Evolutionary conservation across 345 rosid genomes (phyloP), one percentile per base, ranked within the genome.

Genomic region (Melaleuca alternifolia): DNA sequence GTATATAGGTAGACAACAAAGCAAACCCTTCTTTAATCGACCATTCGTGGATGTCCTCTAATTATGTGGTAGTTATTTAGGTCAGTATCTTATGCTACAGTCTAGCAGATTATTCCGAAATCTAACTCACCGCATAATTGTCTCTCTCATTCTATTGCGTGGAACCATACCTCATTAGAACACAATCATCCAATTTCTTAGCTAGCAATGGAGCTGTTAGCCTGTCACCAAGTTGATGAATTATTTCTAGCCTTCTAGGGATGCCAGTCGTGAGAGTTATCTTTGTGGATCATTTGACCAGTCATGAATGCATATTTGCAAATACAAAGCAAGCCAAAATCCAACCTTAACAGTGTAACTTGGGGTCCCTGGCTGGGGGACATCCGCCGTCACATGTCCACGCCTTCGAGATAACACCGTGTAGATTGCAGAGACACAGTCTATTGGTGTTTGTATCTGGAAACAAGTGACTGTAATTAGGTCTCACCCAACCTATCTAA

Each of bases 301-400:
- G 59, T 51, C 26, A 51, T 83, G 85, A 54, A 51, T 20, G 57
- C 46, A 51, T 83, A 51, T 33, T 51, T 83, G 54, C 46, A n/a
- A 83, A 83, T 83, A 83, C 57, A 71, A 37, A 37, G 81, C 81
- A 71, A 71, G 81, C 81, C 81, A 57, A 85, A 51, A n/a, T 83
- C 24, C 88, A 85, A 96, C 98, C 99, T 97, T 97, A 75, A 97
- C 99, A 82, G 95, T 96, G 88, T 97, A 97, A 81, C 95, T 94
- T 2, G 99, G 99, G 20, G 99, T 97, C 86, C 99, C 98, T 1
- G 99, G 99, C 89, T 96, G 99, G 87, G 99, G 99, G 87, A 97
- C 96, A 90, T 97, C 98, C 51, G 99, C 95, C 30, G 99, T 97
- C 77, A 96, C 98, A 87, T 96, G 99, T 51, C 99, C 99, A 94